Evolutionary conservation across 2,329 filamentous ascomycete genomes (phyloP).

Genomic region (Penicillium brasilianum): DNA sequence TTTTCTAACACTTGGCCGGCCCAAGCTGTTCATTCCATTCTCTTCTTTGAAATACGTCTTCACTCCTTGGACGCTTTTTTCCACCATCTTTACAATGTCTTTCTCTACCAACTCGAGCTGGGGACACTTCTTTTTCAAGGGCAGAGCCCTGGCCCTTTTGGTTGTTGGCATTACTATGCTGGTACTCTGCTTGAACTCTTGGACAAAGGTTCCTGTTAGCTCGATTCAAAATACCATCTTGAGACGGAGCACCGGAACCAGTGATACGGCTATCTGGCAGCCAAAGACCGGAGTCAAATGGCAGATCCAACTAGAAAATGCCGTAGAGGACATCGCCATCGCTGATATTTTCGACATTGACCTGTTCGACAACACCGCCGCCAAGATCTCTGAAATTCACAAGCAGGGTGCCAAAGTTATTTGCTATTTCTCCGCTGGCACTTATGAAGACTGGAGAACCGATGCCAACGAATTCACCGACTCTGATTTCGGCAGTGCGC

Average conservation of each 20-base stretch:
- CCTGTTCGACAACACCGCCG: constrained; percentile 59
- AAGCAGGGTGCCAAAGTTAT: constrained; percentile 64
- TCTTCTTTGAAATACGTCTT: constrained; percentile 3
- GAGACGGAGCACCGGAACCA: neutral
- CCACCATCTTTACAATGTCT: neutral
- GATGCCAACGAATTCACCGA: constrained; percentile 63
- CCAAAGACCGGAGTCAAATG: constrained; percentile 60
- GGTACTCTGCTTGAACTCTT: neutral
- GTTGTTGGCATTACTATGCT: neutral
- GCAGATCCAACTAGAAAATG: constrained; percentile 64
- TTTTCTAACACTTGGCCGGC: constrained; percentile 6
- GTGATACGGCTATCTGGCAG: constrained; percentile 52
- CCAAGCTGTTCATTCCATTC: constrained; percentile 8
- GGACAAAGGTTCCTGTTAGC: neutral
- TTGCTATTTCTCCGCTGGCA: constrained; percentile 77
- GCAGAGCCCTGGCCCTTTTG: neutral
- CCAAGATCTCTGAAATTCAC: constrained; percentile 57
- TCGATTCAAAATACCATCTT: neutral
- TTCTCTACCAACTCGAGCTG: constrained; percentile 1
- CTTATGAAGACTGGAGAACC: constrained; percentile 66
- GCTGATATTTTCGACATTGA: constrained; percentile 67
- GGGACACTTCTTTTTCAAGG: neutral
- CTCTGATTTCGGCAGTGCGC: constrained; percentile 61
- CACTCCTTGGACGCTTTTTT: constrained; percentile 10
- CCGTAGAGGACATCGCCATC: constrained; percentile 49